Evolutionary conservation across 1,284 basidiomycete species (phyloP), one percentile per base, ranked within the genome.

Genomic region (Boletellus sp.): DNA sequence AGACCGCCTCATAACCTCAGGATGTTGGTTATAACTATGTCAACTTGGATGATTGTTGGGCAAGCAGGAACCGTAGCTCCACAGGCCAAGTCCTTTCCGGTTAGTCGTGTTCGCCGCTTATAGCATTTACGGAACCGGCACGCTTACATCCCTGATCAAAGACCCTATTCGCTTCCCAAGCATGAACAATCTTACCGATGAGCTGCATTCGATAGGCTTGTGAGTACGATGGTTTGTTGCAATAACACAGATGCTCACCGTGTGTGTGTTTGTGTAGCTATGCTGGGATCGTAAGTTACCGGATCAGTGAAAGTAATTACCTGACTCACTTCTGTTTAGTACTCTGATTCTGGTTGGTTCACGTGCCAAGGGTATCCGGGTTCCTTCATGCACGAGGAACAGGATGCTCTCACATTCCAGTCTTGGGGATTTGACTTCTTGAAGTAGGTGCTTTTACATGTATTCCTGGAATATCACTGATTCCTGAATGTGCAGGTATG

Each of bases 11-110:
- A 57, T 42, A n/a, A 19, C 15, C 26, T 26, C 33, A 82, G 78
- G 76, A 77, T 50, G 69, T 69, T 47, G 81, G 81, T 0, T 83
- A 82, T 61, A 71, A 73, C 40, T 68, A 78, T 52, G 70, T 82
- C 50, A 83, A 80, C 55, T 65, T 83, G 49, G 81, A 83, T 54
- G 81, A 83, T 51, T 83, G 81, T 57, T 83, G 79, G 63, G 73
- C 79, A 7, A 74, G 76, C 59, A 77, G 74, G 57, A 68, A 76
- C 44, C 71, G 81, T 39, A 77, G 59, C 50, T 57, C 69, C 8
- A 62, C 65, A 4, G 81, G 81, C 15, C 66, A 77, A 53, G 72
- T 83, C 32, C 64, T 80, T 45, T 78, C 75, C 35, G 67, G 72
- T 73, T 21, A 43, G 59, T 54, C 19, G 18, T 30, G 28, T 35